These are phyloP conservation scores for Veloboletus limbatus DNA, from an alignment of 1,284 basidiomycete genomes.

Conservation along the genomic window DNA sequence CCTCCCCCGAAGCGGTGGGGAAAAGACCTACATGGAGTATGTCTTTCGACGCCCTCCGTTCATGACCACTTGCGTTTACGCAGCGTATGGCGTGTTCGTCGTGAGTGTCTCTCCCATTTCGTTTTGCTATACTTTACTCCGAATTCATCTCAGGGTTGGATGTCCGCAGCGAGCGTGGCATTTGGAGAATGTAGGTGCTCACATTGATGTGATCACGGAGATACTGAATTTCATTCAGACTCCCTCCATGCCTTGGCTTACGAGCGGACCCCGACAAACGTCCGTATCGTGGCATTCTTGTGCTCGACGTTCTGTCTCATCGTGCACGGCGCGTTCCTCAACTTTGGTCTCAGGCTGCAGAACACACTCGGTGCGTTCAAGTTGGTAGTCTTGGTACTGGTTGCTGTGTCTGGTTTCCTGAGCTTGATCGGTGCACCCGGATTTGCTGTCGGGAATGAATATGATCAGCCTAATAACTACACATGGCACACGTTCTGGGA, in stretches of 20 bases:
- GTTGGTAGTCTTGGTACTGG: slow-evolving; percentile 52
- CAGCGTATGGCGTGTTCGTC: slow-evolving; percentile 57
- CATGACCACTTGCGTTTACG: slow-evolving; percentile 58
- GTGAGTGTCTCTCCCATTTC: slow-evolving; percentile 35
- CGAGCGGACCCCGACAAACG: slow-evolving; percentile 44
- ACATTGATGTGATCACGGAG: background rate
- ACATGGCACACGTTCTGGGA: slow-evolving; percentile 55
- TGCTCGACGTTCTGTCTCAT: slow-evolving; percentile 57
- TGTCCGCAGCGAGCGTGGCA: slow-evolving; percentile 56
- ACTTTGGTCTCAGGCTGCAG: slow-evolving; percentile 62
- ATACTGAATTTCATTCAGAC: slow-evolving; percentile 38
- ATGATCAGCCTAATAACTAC: slow-evolving; percentile 49
- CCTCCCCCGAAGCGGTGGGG: slow-evolving; percentile 67
- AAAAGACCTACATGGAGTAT: slow-evolving; percentile 76
- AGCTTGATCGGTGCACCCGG: slow-evolving; percentile 48
- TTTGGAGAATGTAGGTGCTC: slow-evolving; percentile 59
- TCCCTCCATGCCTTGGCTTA: slow-evolving; percentile 47
- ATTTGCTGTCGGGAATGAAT: slow-evolving; percentile 43
- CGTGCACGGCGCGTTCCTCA: slow-evolving; percentile 55
- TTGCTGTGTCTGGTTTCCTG: slow-evolving; percentile 61
- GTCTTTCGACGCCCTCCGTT: slow-evolving; percentile 64
- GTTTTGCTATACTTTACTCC: background rate
- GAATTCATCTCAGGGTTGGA: slow-evolving; percentile 40
- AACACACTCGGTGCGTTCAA: slow-evolving; percentile 68
- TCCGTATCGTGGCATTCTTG: slow-evolving; percentile 50